These are phyloP conservation scores for Apiospora kogelbergensis DNA, from an alignment of 2,329 filamentous ascomycete genomes.

Conservation along the genomic window DNA sequence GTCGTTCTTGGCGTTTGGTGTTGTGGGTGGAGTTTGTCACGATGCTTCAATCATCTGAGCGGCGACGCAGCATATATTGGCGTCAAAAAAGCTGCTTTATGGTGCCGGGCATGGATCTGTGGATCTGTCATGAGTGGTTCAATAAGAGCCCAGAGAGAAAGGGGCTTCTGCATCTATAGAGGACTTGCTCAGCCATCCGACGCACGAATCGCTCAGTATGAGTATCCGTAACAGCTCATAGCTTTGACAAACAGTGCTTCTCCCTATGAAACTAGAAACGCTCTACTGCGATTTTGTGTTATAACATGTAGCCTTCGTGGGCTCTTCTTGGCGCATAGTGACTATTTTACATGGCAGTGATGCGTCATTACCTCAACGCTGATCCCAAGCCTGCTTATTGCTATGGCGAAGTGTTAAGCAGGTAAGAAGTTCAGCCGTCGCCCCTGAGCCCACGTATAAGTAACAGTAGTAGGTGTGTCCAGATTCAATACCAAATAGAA, in stretches of 20 bases:
- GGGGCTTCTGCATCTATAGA: background rate
- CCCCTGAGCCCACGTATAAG: too few relatives aligned
- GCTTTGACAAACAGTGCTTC: background rate
- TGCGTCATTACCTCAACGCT: too few relatives aligned
- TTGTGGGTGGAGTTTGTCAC: background rate
- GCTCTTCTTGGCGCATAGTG: too few relatives aligned
- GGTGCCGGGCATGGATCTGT: background rate
- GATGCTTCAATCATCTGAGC: background rate
- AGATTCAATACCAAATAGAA: too few relatives aligned
- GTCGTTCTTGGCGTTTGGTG: slow-evolving; percentile 1
- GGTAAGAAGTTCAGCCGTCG: too few relatives aligned
- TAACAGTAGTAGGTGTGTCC: too few relatives aligned
- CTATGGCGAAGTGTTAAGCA: too few relatives aligned
- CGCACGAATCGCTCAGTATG: background rate
- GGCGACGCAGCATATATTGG: slow-evolving; percentile 1
- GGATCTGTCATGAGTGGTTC: background rate
- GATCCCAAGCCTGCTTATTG: too few relatives aligned
- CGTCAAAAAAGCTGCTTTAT: background rate
- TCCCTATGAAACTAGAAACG: background rate
- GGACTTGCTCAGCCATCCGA: background rate
- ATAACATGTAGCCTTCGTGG: too few relatives aligned
- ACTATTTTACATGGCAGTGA: too few relatives aligned
- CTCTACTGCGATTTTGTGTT: background rate
- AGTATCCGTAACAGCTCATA: background rate
- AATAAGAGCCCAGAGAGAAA: background rate